A percentile compares a stretch with the other conserved stretches of the same genome.
phyloP scores from a whole-genome alignment of 306 rosid genomes.

The Casuarina equisetifolia region DNA sequence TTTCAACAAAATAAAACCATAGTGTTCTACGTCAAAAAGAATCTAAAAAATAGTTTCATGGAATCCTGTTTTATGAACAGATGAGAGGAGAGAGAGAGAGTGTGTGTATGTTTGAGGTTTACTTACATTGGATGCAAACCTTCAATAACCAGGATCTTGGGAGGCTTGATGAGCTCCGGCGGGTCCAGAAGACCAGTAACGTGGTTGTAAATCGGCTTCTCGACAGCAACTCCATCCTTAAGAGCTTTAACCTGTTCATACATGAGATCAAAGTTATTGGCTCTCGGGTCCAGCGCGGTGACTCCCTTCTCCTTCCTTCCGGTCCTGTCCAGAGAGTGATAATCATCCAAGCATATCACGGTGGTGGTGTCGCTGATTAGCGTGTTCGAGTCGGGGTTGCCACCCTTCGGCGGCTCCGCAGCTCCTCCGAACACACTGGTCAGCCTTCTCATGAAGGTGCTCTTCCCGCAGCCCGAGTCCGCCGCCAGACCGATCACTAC shows the following conservation, averaged over 20 bases:
- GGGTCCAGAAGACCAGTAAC: slow-evolving; percentile 96
- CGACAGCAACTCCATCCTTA: slow-evolving; percentile 67
- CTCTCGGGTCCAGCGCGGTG: slow-evolving; percentile 96
- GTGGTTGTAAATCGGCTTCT: slow-evolving; percentile 91
- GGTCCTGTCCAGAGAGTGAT: slow-evolving; percentile 89
- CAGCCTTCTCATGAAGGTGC: slow-evolving; percentile 96
- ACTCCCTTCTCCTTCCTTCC: slow-evolving; percentile 94
- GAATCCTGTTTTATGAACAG: not conserved
- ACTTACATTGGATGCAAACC: slow-evolving; percentile 98
- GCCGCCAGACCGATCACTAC: slow-evolving; percentile 97
- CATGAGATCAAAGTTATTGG: slow-evolving; percentile 94
- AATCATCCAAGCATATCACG: slow-evolving; percentile 93
- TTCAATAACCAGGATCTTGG: slow-evolving; percentile 95
- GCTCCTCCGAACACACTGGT: slow-evolving; percentile 97
- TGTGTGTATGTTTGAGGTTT: not conserved
- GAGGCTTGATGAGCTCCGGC: slow-evolving; percentile 91
- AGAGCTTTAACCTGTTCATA: slow-evolving; percentile 91
- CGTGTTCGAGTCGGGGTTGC: slow-evolving; percentile 96
- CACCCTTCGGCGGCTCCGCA: slow-evolving; percentile 94
- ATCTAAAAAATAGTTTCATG: slow-evolving; percentile 5
- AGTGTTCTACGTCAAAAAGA: not conserved
- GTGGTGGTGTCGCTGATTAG: slow-evolving; percentile 97
- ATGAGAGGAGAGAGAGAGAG: not conserved
- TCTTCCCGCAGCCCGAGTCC: slow-evolving; percentile 96
- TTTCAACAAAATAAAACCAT: not conserved